Percentiles rank a stretch among this genome's conserved stretches.
phyloP scores from a whole-genome alignment of 495 filamentous ascomycete genomes.

The Aspergillus heteromorphus region DNA sequence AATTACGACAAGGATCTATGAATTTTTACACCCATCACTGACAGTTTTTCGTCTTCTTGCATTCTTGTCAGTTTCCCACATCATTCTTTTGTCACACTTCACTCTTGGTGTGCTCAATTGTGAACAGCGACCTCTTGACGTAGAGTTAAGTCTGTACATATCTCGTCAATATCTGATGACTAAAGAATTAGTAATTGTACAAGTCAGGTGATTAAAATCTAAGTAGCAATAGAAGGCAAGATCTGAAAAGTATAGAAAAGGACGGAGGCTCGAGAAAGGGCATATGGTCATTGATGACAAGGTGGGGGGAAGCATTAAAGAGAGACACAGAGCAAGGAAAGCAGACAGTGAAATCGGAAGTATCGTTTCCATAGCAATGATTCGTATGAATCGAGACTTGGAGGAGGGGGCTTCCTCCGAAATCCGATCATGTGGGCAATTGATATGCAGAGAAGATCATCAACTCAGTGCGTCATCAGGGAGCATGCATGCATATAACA shows the following conservation, averaged over 20 bases:
- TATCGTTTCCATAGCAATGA: no score
- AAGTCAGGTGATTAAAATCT: slow-evolving; percentile 10
- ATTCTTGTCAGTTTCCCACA: neutral
- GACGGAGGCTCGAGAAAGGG: slow-evolving; percentile 1
- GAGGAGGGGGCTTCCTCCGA: neutral
- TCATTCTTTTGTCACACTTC: neutral
- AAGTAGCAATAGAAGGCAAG: slow-evolving; percentile 12
- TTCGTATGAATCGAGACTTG: slow-evolving; percentile 10
- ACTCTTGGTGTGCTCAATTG: neutral
- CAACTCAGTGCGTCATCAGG: slow-evolving; percentile 9
- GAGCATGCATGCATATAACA: slow-evolving; percentile 6
- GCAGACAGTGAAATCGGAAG: no score
- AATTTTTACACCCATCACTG: no score
- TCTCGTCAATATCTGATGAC: neutral
- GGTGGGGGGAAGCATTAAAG: neutral
- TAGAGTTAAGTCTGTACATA: slow-evolving; percentile 6
- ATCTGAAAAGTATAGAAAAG: slow-evolving; percentile 9
- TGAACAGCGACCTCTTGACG: neutral
- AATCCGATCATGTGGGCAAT: slow-evolving; percentile 6
- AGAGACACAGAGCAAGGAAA: neutral
- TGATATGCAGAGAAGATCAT: slow-evolving; percentile 8
- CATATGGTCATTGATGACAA: slow-evolving; percentile 1
- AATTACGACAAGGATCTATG: no score
- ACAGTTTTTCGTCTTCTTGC: neutral
- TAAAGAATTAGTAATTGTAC: slow-evolving; percentile 6